Evolutionary conservation across 176 grass and related monocot genomes (phyloP).

Genomic region (Raddia distichophylla): DNA sequence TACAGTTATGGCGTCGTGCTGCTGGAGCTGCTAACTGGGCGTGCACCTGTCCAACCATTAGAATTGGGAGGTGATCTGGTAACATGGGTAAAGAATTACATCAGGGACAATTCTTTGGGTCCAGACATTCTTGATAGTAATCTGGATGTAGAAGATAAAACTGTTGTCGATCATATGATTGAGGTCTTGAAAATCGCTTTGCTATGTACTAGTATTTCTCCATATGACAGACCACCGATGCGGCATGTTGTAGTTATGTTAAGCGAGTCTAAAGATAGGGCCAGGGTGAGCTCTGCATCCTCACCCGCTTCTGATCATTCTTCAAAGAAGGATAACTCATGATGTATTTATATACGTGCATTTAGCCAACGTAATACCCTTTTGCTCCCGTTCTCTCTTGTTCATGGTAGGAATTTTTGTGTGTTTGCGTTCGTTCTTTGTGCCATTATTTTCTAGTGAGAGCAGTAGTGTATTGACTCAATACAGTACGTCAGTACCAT

Average conservation of each 20-base stretch:
- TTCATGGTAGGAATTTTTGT: slow-evolving; percentile 31
- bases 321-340: slow-evolving; percentile 67
- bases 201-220: slow-evolving; percentile 87
- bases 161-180: slow-evolving; percentile 76
- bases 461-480: slow-evolving; percentile 30
- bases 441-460: slow-evolving; percentile 39
- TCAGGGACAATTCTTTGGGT: slow-evolving; percentile 74
- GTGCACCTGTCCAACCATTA: slow-evolving; percentile 82
- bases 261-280: slow-evolving; percentile 86
- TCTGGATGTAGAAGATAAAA: slow-evolving; percentile 69
- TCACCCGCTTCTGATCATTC: slow-evolving; percentile 73
- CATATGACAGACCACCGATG: slow-evolving; percentile 87
- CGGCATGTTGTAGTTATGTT: slow-evolving; percentile 96
- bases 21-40: slow-evolving; percentile 89
- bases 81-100: slow-evolving; percentile 90
- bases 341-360: slow-evolving; percentile 47
- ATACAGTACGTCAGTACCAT: background rate
- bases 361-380: slow-evolving; percentile 40
- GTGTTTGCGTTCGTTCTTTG: slow-evolving; percentile 47
- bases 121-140: slow-evolving; percentile 70
- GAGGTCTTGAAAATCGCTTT: slow-evolving; percentile 92
- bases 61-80: slow-evolving; percentile 94
- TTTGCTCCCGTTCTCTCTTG: slow-evolving; percentile 21
- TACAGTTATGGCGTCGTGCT: slow-evolving; percentile 96
- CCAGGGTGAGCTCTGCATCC: slow-evolving; percentile 57